Conservation (phyloP, 2,329 filamentous ascomycete genomes). For the Exserohilum turcica region DNA sequence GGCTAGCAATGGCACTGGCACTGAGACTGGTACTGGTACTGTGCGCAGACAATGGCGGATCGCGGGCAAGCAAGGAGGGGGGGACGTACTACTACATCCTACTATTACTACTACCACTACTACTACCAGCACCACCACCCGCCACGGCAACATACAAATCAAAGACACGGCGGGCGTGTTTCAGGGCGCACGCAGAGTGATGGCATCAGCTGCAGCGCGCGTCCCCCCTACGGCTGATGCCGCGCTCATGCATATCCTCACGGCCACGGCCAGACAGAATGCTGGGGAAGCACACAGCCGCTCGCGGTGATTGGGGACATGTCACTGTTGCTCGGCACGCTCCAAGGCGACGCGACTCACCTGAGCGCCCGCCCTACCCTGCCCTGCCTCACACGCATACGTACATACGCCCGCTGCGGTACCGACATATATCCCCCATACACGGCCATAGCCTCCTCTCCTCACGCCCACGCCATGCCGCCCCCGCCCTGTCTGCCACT, state of each 20-base stretch:
- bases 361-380: constrained; percentile 24
- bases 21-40: no score
- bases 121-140: no score
- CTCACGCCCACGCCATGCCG: constrained; percentile 17
- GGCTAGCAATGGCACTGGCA: no score
- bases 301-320: constrained; percentile 39
- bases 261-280: constrained; percentile 13
- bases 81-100: no score
- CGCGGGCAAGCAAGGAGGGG: no score
- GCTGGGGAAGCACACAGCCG: constrained; percentile 24
- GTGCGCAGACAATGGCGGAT: no score
- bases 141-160: no score
- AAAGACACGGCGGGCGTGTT: neutral
- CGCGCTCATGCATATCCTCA: constrained; percentile 25
- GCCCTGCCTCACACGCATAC: no score
- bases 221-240: constrained; percentile 16
- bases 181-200: constrained; percentile 4
- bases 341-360: constrained; percentile 35
- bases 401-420: constrained; percentile 12
- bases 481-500: constrained; percentile 8
- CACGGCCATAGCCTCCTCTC: neutral
- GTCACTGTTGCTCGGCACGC: constrained; percentile 25
- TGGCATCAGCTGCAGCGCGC: constrained; percentile 16
- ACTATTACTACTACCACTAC: no score
- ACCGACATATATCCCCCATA: neutral